Evolutionary conservation across 1,139 yeast species (phyloP).

Genomic region (Suhomyces kunorum): DNA sequence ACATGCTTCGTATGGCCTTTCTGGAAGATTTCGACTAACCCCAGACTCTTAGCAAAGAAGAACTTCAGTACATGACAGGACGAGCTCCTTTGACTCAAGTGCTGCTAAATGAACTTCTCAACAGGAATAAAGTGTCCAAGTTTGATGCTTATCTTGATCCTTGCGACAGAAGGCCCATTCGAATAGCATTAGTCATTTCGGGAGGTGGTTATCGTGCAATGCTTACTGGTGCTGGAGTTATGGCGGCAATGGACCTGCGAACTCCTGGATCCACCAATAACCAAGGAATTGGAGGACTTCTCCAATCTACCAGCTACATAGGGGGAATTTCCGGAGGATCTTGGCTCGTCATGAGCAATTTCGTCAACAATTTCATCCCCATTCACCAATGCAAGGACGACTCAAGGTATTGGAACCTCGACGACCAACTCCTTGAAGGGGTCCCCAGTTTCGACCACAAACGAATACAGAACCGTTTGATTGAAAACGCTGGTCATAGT

Average conservation of each 20-base stretch:
- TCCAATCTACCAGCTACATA: slow-evolving; percentile 56
- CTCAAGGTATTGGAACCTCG: slow-evolving; percentile 40
- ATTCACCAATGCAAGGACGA: slow-evolving; percentile 33
- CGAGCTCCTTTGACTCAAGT: slow-evolving; percentile 34
- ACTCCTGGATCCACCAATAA: slow-evolving; percentile 32
- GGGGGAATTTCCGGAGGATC: slow-evolving; percentile 75
- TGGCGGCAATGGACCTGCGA: slow-evolving; percentile 54
- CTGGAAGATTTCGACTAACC: slow-evolving; percentile 10
- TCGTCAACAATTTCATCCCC: slow-evolving; percentile 48
- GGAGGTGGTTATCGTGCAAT: slow-evolving; percentile 78
- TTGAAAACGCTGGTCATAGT: not conserved
- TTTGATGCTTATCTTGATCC: slow-evolving; percentile 20
- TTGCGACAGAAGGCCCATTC: slow-evolving; percentile 28
- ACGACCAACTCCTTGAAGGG: slow-evolving; percentile 55
- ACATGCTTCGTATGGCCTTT: not conserved
- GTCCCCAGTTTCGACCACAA: slow-evolving; percentile 49
- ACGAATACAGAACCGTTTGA: slow-evolving; percentile 8
- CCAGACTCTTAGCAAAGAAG: slow-evolving; percentile 31
- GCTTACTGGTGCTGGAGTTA: slow-evolving; percentile 64
- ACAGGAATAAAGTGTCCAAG: slow-evolving; percentile 35
- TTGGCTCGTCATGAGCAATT: slow-evolving; percentile 57
- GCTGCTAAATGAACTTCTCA: slow-evolving; percentile 36
- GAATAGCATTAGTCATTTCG: slow-evolving; percentile 59
- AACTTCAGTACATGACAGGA: slow-evolving; percentile 35
- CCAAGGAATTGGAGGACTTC: slow-evolving; percentile 46